Evolutionary conservation across 768 basidiomycete species (phyloP).

Genomic region (Sarcodon aspratus): DNA sequence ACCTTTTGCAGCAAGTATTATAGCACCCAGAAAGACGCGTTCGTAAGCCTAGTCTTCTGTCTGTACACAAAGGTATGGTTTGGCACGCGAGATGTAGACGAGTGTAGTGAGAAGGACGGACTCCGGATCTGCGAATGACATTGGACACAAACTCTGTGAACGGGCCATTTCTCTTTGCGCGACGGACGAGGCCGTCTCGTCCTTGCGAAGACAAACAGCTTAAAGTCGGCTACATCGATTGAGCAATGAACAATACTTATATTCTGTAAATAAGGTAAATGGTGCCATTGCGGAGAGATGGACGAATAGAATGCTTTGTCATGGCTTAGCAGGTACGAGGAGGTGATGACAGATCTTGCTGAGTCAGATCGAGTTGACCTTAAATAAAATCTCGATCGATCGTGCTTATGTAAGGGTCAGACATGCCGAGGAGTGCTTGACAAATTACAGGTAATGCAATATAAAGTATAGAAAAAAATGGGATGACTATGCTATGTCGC

Average conservation of each 20-base stretch:
- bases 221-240: slow-evolving; percentile 60
- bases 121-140: slow-evolving; percentile 64
- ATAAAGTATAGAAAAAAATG: no score
- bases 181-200: slow-evolving; percentile 12
- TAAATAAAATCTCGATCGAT: no score
- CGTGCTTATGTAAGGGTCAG: no score
- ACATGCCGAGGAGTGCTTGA: no score
- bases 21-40: slow-evolving; percentile 83
- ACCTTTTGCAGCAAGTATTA: slow-evolving; percentile 87
- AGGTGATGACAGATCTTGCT: background rate
- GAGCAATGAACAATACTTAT: slow-evolving; percentile 60
- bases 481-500: no score
- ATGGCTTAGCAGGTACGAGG: slow-evolving; percentile 36
- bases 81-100: slow-evolving; percentile 68
- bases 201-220: slow-evolving; percentile 46
- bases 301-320: slow-evolving; percentile 36
- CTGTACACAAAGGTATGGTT: slow-evolving; percentile 71
- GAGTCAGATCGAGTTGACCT: no score
- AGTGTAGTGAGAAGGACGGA: slow-evolving; percentile 61
- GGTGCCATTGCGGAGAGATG: background rate
- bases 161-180: slow-evolving; percentile 37
- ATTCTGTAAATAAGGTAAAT: slow-evolving; percentile 32
- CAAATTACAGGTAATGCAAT: no score
- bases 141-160: slow-evolving; percentile 58
- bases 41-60: slow-evolving; percentile 82